Percentiles rank a stretch among this genome's conserved stretches.
Evolutionary conservation across 768 basidiomycete species (phyloP).

Genomic region (Leccinum arenicola): DNA sequence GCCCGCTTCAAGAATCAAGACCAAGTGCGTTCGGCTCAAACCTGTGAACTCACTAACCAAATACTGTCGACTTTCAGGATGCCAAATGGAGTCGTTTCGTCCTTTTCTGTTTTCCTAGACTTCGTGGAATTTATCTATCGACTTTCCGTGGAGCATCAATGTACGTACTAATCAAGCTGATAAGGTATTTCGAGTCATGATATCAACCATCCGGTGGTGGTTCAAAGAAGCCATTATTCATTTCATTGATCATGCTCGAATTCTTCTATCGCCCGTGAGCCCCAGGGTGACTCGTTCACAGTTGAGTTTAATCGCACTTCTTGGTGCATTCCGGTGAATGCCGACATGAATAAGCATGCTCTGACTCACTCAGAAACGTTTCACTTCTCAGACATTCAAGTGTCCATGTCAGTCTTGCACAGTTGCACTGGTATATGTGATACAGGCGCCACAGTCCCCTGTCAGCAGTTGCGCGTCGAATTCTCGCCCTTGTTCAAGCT

Average conservation of each 20-base stretch:
- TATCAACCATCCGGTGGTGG: conserved; percentile 9
- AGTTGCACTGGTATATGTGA: neutral
- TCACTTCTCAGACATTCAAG: neutral
- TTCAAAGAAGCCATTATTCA: conserved; percentile 7
- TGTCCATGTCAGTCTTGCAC: neutral
- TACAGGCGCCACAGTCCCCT: conserved; percentile 1
- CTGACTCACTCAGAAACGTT: conserved; percentile 1
- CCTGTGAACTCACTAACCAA: neutral
- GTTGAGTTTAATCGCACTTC: conserved; percentile 13
- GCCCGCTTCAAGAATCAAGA: conserved; percentile 3
- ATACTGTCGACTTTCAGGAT: conserved; percentile 5
- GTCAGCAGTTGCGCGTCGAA: neutral
- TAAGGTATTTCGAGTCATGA: conserved; percentile 21
- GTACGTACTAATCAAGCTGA: conserved; percentile 6
- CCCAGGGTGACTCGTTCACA: conserved; percentile 8
- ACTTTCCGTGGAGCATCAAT: neutral
- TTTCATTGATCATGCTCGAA: conserved; percentile 6
- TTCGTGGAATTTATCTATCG: neutral
- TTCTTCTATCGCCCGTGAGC: neutral
- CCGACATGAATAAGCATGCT: neutral
- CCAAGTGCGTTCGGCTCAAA: conserved; percentile 1
- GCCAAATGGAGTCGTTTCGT: conserved; percentile 1
- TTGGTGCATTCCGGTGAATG: conserved; percentile 1
- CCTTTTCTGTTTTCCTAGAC: neutral
- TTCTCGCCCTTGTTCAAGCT: neutral